Evolutionary conservation across 805 yeast genomes (phyloP).

Genomic region (Kodamaea leandrae): DNA sequence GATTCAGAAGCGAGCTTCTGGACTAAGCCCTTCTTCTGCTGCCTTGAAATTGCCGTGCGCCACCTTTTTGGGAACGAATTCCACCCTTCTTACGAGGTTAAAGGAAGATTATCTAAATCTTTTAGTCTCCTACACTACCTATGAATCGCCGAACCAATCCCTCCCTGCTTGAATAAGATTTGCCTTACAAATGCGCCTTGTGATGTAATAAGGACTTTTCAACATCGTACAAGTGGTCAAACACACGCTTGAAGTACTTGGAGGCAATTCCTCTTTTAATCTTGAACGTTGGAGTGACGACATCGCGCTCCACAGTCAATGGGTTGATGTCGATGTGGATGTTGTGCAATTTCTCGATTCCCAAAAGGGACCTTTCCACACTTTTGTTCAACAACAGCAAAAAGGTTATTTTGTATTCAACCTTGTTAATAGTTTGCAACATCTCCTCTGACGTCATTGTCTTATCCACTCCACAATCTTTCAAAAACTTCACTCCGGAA

Average conservation of each 20-base stretch:
- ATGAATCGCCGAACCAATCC: background rate
- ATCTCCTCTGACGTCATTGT: conserved; percentile 17
- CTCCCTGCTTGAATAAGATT: background rate
- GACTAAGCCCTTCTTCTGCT: too few species aligned
- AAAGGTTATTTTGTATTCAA: conserved; percentile 21
- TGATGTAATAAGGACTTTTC: conserved; percentile 10
- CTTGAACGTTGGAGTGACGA: conserved; percentile 19
- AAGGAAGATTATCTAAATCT: too few species aligned
- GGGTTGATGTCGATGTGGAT: conserved; percentile 30
- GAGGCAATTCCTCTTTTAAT: conserved; percentile 23
- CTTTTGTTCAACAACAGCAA: conserved; percentile 23
- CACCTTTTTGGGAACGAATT: too few species aligned
- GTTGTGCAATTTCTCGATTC: conserved; percentile 35
- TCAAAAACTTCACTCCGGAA: conserved; percentile 20
- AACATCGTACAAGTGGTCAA: conserved; percentile 13
- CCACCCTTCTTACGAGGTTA: too few species aligned
- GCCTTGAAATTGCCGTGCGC: too few species aligned
- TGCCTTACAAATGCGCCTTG: conserved; percentile 5
- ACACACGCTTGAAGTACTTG: conserved; percentile 19
- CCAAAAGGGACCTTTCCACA: conserved; percentile 22
- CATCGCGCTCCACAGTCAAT: conserved; percentile 21
- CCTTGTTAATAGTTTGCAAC: conserved; percentile 22
- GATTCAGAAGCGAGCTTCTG: too few species aligned
- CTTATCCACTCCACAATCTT: conserved; percentile 15
- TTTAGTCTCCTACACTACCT: too few species aligned